Conservation (phyloP, 2,329 filamentous ascomycete genomes). For the Pseudogymnoascus sp. region DNA sequence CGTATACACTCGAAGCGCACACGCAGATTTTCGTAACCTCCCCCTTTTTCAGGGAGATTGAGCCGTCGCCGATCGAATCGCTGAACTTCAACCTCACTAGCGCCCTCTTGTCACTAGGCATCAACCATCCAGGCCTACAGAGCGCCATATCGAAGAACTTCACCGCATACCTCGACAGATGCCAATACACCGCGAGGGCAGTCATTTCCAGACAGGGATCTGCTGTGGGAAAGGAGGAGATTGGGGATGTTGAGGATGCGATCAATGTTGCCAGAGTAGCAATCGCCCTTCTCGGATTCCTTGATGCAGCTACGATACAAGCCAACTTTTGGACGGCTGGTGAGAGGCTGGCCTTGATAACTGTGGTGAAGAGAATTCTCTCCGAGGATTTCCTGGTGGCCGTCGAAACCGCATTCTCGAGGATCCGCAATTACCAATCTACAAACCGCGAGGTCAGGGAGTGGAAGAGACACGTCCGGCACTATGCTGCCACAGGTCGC, state of each 20-base stretch:
- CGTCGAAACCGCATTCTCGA: slow-evolving; percentile 84
- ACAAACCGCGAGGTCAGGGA: slow-evolving; percentile 62
- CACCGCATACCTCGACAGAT: slow-evolving; percentile 65
- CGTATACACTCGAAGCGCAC: slow-evolving; percentile 81
- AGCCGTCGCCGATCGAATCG: slow-evolving; percentile 82
- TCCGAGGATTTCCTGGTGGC: slow-evolving; percentile 80
- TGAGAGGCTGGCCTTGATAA: slow-evolving; percentile 66
- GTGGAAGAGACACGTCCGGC: slow-evolving; percentile 80
- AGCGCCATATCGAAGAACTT: slow-evolving; percentile 60
- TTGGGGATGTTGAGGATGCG: slow-evolving; percentile 51
- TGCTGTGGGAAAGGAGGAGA: slow-evolving; percentile 46
- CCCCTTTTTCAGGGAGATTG: slow-evolving; percentile 73
- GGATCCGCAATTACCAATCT: slow-evolving; percentile 71
- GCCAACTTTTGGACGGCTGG: slow-evolving; percentile 73
- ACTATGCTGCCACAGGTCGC: slow-evolving; percentile 71
- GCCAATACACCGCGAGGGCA: slow-evolving; percentile 53
- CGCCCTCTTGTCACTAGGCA: slow-evolving; percentile 74
- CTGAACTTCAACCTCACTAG: slow-evolving; percentile 71
- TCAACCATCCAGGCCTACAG: slow-evolving; percentile 62
- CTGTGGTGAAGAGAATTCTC: slow-evolving; percentile 63
- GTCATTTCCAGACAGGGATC: slow-evolving; percentile 47
- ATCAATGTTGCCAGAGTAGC: slow-evolving; percentile 67
- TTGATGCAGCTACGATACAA: slow-evolving; percentile 73
- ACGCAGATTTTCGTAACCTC: slow-evolving; percentile 70
- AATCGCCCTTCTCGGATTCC: slow-evolving; percentile 81